Evolutionary conservation across 176 grass and related monocot genomes (phyloP), one percentile per base, ranked within the genome.

Genomic region (Rhipidocladum racemiflorum): DNA sequence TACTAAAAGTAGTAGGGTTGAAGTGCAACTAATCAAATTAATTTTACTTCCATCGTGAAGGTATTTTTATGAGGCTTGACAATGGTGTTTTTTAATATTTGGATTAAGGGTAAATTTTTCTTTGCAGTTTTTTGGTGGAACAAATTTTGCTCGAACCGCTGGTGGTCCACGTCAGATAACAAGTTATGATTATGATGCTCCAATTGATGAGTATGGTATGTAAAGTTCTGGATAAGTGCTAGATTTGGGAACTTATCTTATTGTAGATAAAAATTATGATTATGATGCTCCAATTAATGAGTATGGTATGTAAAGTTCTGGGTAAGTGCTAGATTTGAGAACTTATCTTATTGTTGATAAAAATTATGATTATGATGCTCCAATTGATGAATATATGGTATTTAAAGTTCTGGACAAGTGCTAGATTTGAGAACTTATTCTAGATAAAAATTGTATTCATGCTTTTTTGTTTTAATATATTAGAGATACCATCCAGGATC

Each of bases 111-210:
- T 74, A 45, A 79, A 76, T 71, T 81, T 79, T 71, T 84, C 44
- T 35, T 85, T 68, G 46, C 81, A 97, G 95, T 97, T 81, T 85
- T 94, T 94, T 85, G 95, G 95, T 72, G 95, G 92, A 88, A 98
- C 95, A 71, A 97, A 97, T 87, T 97, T 97, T 91, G 95, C 71
- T 40, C 88, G 92, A 65, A 94, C 95, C 46, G 91, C 95, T 87
- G 95, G 95, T 57, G 95, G 95, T 80, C 95, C 95, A 66, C 86
- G 85, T 83, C 91, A 93, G 83, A 81, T 92, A 88, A 97, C 95
- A 74, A 97, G 95, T 69, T 97, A 97, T 86, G 88, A 97, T 80
- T 97, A 97, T 89, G 95, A 97, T 91, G 92, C 95, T 49, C 95
- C 95, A 68, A 85, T 97, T 76, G 91, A 94, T 84, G 95, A 97